Percentiles rank a stretch among this genome's conserved stretches.
These are phyloP conservation scores for Aeschynomene evenia DNA, from an alignment of 306 rosid species.

Conservation along the genomic window DNA sequence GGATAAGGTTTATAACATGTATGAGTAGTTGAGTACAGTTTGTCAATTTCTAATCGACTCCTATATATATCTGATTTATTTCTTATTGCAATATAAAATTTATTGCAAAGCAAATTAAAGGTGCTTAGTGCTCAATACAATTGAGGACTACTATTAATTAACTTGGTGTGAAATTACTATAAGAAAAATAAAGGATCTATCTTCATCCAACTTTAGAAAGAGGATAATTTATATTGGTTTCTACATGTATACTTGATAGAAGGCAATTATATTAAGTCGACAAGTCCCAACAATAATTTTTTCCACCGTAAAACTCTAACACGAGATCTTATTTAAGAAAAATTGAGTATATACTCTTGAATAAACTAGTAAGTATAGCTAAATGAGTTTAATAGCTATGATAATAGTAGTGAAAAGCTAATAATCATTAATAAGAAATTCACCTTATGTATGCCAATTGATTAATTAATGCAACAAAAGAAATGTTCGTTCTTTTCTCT, in stretches of 20 bases:
- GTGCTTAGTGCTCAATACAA: no score
- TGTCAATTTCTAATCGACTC: background rate
- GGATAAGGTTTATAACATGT: background rate
- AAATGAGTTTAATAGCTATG: background rate
- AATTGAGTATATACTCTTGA: no score
- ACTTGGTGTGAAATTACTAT: background rate
- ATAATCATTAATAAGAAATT: background rate
- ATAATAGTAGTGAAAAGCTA: no score
- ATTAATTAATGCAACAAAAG: background rate
- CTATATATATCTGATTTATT: slow-evolving; percentile 15
- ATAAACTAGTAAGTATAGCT: no score
- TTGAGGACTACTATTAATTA: background rate
- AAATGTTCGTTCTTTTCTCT: background rate
- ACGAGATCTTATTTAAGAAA: no score
- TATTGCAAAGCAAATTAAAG: background rate
- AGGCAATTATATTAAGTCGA: no score
- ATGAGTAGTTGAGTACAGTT: no score
- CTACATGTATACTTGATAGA: no score
- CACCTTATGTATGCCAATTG: background rate
- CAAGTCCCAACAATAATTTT: no score
- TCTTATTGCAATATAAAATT: background rate
- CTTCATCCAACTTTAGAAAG: no score
- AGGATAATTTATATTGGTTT: no score
- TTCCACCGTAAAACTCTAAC: no score
- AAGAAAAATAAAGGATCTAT: background rate